Evolutionary conservation across 1,284 basidiomycete genomes (phyloP), one percentile per base, ranked within the genome.

Genomic region (Boletus calvinii): DNA sequence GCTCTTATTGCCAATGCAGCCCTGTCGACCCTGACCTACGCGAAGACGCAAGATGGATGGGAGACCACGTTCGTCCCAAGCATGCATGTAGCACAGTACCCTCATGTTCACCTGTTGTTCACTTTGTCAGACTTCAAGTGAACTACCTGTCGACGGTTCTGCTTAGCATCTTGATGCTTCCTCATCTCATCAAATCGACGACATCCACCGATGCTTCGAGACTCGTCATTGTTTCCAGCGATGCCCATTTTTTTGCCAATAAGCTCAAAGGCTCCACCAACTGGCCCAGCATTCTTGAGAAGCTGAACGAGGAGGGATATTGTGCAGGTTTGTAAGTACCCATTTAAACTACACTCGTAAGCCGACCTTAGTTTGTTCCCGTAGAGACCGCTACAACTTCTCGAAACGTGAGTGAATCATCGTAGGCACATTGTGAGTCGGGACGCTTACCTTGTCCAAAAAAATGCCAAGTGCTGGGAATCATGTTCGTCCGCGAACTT

Each of bases 401-500:
- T 62, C 73, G 2, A 75, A 75, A 49, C 46, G 72, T 75, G 45
- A 54, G 67, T 58, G 6, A 52, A 8, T 20, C 29, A 9, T 31
- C n/a, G 7, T 36, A 15, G 1, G 12, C 20, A 31, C 26, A 6
- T 6, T 26, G 26, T 6, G n/a, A 8, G 26, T 26, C 5, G 26
- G 6, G 26, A 26, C 6, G 4, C 29, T 52, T 0, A 52, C 42
- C 26, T 39, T 34, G 17, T 26, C 34, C 10, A 46, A 40, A 46
- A 40, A 17, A 17, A 38, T 8, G 1, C 0, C 22, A 11, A 68
- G 71, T 69, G 7, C 49, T 71, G 26, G 58, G 62, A 47, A 42
- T 73, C 31, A 55, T 72, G 57, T 71, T 71, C 50, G 56, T 65
- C 18, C 60, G 64, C 22, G 63, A 71, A 41, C 59, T 75, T 22